Conservation (phyloP, 208 protist species). For the Novymonas esmeraldas region DNA sequence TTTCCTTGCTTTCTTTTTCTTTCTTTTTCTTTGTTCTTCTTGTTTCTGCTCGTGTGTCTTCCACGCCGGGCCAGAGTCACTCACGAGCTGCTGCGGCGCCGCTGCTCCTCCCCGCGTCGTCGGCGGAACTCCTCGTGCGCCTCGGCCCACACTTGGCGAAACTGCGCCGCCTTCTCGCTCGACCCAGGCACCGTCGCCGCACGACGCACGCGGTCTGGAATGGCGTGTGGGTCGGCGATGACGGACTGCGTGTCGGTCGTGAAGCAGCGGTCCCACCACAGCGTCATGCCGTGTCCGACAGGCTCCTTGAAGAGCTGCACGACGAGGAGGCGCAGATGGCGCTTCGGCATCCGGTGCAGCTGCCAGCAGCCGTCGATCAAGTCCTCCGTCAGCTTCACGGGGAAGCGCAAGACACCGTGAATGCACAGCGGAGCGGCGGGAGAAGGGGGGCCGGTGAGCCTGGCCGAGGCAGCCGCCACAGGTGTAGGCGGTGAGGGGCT, state of each 20-base stretch:
- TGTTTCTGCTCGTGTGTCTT: neutral
- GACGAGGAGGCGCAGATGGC: slow-evolving; percentile 54
- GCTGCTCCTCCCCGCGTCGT: slow-evolving; percentile 48
- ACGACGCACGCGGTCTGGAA: slow-evolving; percentile 44
- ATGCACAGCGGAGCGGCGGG: slow-evolving; percentile 7
- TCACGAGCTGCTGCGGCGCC: too few relatives aligned
- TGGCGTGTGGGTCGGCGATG: slow-evolving; percentile 45
- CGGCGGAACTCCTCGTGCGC: slow-evolving; percentile 72
- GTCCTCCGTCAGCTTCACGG: slow-evolving; percentile 61
- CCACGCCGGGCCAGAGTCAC: too few relatives aligned
- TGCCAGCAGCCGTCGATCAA: slow-evolving; percentile 80
- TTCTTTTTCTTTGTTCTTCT: neutral
- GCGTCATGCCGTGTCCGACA: slow-evolving; percentile 52
- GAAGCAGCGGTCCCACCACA: slow-evolving; percentile 86
- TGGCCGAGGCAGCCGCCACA: neutral
- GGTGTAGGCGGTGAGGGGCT: too few relatives aligned
- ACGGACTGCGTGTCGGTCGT: slow-evolving; percentile 47
- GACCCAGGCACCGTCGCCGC: slow-evolving; percentile 10
- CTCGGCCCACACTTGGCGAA: slow-evolving; percentile 63
- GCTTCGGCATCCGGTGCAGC: slow-evolving; percentile 52
- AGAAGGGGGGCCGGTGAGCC: neutral
- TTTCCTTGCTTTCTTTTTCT: neutral
- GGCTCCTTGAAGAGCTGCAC: slow-evolving; percentile 74
- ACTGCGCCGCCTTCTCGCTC: slow-evolving; percentile 29
- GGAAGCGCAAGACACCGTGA: slow-evolving; percentile 50